Evolutionary conservation across 192 early-diverging fungal species (phyloP).

Genomic region (Coemansia guatemalensis): DNA sequence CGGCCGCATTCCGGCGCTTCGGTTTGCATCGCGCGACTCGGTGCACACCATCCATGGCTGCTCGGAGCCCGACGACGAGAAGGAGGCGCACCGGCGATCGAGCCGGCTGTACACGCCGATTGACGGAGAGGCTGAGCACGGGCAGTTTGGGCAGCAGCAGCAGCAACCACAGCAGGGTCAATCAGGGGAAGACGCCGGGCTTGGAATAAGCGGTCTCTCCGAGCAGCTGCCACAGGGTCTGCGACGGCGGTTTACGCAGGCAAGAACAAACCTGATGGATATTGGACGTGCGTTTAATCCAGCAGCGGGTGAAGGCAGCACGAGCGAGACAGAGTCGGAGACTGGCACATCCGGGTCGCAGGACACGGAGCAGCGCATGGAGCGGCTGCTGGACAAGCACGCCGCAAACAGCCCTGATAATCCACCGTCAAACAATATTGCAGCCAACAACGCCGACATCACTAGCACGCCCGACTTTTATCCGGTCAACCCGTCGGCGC

Average conservation of each 20-base stretch:
- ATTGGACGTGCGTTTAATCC: slow-evolving; percentile 33
- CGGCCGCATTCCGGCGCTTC: slow-evolving; percentile 12
- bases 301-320: slow-evolving; percentile 12
- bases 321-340: slow-evolving; percentile 26
- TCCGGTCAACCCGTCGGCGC: slow-evolving; percentile 38
- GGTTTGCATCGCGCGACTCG: slow-evolving; percentile 43
- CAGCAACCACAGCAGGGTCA: slow-evolving; percentile 4
- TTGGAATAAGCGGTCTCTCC: background rate
- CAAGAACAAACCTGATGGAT: slow-evolving; percentile 20
- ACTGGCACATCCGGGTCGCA: slow-evolving; percentile 13
- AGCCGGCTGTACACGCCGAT: slow-evolving; percentile 27
- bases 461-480: slow-evolving; percentile 38
- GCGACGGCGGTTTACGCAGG: slow-evolving; percentile 38
- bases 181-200: background rate
- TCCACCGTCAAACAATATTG: slow-evolving; percentile 39
- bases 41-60: slow-evolving; percentile 34
- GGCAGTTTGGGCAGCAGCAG: background rate
- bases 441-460: slow-evolving; percentile 49
- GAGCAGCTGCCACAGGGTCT: slow-evolving; percentile 21
- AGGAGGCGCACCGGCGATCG: background rate
- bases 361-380: slow-evolving; percentile 39
- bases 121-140: background rate
- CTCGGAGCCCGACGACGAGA: slow-evolving; percentile 8
- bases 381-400: slow-evolving; percentile 36
- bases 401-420: slow-evolving; percentile 26